Percentiles rank a stretch among this genome's conserved stretches.
Evolutionary conservation across 192 early-diverging fungal species (phyloP).

Genomic region (Umbelopsis sp.): DNA sequence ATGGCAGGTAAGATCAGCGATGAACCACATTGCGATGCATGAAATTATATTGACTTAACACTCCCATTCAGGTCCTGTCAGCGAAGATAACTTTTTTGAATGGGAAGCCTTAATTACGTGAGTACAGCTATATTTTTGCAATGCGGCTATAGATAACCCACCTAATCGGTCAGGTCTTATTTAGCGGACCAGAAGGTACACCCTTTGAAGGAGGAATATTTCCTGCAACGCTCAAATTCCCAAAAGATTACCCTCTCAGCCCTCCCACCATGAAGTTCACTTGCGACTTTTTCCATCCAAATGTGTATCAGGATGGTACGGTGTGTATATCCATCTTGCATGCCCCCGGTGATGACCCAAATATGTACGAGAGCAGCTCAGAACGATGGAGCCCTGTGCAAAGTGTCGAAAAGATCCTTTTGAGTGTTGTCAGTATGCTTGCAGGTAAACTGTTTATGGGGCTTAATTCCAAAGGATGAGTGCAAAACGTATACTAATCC

Average conservation of each 20-base stretch:
- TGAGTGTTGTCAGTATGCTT: slow-evolving; percentile 94
- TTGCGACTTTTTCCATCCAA: slow-evolving; percentile 93
- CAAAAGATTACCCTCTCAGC: slow-evolving; percentile 92
- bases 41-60: slow-evolving; percentile 23
- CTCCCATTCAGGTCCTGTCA: slow-evolving; percentile 61
- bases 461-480: not conserved
- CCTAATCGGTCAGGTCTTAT: slow-evolving; percentile 37
- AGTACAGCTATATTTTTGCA: slow-evolving; percentile 17
- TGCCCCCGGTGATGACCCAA: slow-evolving; percentile 96
- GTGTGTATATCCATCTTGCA: slow-evolving; percentile 99
- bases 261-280: slow-evolving; percentile 98
- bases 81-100: slow-evolving; percentile 85
- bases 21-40: not conserved
- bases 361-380: slow-evolving; percentile 94
- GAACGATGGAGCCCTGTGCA: slow-evolving; percentile 99
- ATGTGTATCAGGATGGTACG: slow-evolving; percentile 93
- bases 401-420: slow-evolving; percentile 96
- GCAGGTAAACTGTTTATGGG: slow-evolving; percentile 51
- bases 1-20: slow-evolving; percentile 64
- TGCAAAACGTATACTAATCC: not conserved
- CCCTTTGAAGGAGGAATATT: slow-evolving; percentile 96
- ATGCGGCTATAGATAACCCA: not conserved
- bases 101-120: slow-evolving; percentile 91
- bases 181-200: slow-evolving; percentile 87
- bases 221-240: slow-evolving; percentile 84